These are phyloP conservation scores for Narthecium ossifragum DNA, from an alignment of 106 monocot species.

Conservation along the genomic window DNA sequence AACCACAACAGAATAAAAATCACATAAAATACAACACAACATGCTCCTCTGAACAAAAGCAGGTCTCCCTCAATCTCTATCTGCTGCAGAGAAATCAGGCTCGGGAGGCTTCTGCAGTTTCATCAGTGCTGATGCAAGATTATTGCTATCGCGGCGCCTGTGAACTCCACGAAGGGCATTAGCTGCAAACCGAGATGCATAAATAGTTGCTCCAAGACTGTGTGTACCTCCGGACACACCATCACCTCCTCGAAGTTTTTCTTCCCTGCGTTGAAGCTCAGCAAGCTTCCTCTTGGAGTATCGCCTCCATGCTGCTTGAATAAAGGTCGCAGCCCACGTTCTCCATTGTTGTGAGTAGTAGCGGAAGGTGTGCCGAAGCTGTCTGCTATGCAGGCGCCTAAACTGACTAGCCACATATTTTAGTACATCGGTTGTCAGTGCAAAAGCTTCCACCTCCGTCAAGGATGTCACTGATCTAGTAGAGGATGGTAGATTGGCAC, in stretches of 20 bases:
- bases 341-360: slow-evolving; percentile 86
- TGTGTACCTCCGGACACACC: slow-evolving; percentile 2
- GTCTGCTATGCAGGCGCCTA: slow-evolving; percentile 59
- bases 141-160: slow-evolving; percentile 24
- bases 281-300: slow-evolving; percentile 60
- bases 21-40: too few relatives aligned
- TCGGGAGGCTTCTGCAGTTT: slow-evolving; percentile 38
- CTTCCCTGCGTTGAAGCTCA: slow-evolving; percentile 35
- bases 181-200: slow-evolving; percentile 58
- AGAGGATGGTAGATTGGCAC: slow-evolving; percentile 58
- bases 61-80: too few relatives aligned
- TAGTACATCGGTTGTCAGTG: slow-evolving; percentile 54
- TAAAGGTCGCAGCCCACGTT: slow-evolving; percentile 73
- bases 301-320: slow-evolving; percentile 78
- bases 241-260: slow-evolving; percentile 10
- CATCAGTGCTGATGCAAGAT: slow-evolving; percentile 19
- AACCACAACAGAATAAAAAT: too few relatives aligned
- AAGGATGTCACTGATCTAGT: slow-evolving; percentile 63
- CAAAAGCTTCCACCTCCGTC: slow-evolving; percentile 78
- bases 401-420: slow-evolving; percentile 74
- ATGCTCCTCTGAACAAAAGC: too few relatives aligned
- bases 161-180: slow-evolving; percentile 53
- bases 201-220: slow-evolving; percentile 45
- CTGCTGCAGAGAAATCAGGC: slow-evolving; percentile 36
- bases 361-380: slow-evolving; percentile 75